These are phyloP conservation scores for Corymbia citriodora DNA, from an alignment of 441 rosid species.

Conservation along the genomic window DNA sequence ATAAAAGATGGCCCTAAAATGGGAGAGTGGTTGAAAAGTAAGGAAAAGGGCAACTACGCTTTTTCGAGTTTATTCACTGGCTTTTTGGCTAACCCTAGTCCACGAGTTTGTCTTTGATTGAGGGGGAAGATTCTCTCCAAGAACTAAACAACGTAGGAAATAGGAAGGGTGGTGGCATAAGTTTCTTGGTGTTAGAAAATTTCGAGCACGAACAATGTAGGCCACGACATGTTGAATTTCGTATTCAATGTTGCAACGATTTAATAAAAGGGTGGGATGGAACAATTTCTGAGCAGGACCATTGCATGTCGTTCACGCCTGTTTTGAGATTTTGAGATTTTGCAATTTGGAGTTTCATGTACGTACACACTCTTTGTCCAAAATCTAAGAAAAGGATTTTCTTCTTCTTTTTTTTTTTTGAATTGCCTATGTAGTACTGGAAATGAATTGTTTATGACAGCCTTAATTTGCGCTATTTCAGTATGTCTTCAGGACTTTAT, in stretches of 20 bases:
- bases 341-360: not conserved
- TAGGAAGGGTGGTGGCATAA: not conserved
- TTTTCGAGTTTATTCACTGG: not conserved
- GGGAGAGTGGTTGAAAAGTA: constrained; percentile 7
- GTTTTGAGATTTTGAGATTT: not conserved
- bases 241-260: not conserved
- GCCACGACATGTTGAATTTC: not conserved
- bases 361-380: not conserved
- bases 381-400: not conserved
- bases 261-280: not conserved
- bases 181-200: not conserved
- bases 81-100: not conserved
- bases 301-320: not conserved
- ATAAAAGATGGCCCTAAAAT: not conserved
- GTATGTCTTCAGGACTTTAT: not conserved
- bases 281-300: not conserved
- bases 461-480: not conserved
- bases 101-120: not conserved
- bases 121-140: not conserved
- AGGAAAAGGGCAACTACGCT: not conserved
- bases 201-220: not conserved
- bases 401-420: not conserved
- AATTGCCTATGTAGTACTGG: not conserved
- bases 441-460: not conserved
- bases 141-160: not conserved